Percentiles rank a stretch among this genome's conserved stretches.
Conservation (phyloP, 805 yeast genomes). For the Saturnispora saitoi region DNA sequence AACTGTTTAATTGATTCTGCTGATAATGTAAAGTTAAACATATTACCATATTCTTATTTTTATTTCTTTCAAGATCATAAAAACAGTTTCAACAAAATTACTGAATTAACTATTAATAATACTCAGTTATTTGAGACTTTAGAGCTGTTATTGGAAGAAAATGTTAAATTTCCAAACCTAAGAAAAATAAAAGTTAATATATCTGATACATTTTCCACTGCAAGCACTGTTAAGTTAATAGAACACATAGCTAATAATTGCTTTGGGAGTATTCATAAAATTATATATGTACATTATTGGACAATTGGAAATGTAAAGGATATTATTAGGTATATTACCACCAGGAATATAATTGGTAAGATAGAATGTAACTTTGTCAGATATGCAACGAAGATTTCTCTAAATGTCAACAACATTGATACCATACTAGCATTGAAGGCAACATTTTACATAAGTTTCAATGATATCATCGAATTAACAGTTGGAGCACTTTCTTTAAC, state of each 20-base stretch:
- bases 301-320: neutral
- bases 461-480: neutral
- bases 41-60: neutral
- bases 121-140: neutral
- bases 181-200: neutral
- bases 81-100: neutral
- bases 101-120: neutral
- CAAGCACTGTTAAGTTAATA: neutral
- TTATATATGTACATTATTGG: neutral
- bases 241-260: neutral
- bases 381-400: neutral
- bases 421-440: conserved; percentile 1
- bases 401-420: conserved; percentile 1
- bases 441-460: neutral
- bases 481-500: neutral
- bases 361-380: neutral
- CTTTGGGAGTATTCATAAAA: neutral
- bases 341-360: neutral
- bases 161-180: neutral
- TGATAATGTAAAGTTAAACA: neutral
- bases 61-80: conserved; percentile 2
- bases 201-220: neutral
- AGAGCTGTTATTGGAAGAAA: neutral
- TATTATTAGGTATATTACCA: neutral
- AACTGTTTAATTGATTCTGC: neutral